Conservation (phyloP, 768 basidiomycete species). For the Lanmaoa rubissima region DNA sequence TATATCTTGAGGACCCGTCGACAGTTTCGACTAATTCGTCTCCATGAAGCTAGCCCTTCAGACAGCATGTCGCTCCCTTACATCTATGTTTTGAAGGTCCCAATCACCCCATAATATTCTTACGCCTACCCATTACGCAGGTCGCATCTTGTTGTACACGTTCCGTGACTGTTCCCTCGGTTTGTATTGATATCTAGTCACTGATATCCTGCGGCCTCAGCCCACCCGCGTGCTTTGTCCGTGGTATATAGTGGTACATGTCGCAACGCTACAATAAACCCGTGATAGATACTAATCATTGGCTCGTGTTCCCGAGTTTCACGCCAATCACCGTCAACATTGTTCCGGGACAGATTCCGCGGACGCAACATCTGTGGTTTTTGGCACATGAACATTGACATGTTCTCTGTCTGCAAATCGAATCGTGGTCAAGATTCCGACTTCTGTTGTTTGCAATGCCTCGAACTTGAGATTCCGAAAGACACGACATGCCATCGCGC, state of each 20-base stretch:
- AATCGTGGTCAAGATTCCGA: constrained; percentile 15
- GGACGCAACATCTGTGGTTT: not conserved
- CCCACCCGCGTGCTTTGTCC: not conserved
- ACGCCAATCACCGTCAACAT: not conserved
- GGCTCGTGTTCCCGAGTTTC: not conserved
- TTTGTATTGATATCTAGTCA: constrained; percentile 15
- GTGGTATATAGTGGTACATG: not conserved
- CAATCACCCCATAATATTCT: not conserved
- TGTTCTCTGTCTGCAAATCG: constrained; percentile 12
- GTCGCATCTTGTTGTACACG: not conserved
- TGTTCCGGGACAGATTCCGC: not conserved
- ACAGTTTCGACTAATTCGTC: not conserved
- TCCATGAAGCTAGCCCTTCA: not conserved
- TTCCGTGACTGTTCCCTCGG: constrained; percentile 4
- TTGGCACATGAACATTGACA: not conserved
- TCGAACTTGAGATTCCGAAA: constrained; percentile 34
- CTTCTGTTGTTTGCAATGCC: constrained; percentile 4
- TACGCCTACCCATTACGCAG: not conserved
- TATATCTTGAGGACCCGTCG: constrained; percentile 3
- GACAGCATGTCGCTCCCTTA: constrained; percentile 5
- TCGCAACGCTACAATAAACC: not conserved
- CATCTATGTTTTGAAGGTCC: constrained; percentile 1
- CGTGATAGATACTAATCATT: not conserved
- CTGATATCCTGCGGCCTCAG: not conserved
- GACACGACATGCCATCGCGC: constrained; percentile 35